Evolutionary conservation across 768 basidiomycete species (phyloP).

Genomic region (Rhizopogon vesiculosus): DNA sequence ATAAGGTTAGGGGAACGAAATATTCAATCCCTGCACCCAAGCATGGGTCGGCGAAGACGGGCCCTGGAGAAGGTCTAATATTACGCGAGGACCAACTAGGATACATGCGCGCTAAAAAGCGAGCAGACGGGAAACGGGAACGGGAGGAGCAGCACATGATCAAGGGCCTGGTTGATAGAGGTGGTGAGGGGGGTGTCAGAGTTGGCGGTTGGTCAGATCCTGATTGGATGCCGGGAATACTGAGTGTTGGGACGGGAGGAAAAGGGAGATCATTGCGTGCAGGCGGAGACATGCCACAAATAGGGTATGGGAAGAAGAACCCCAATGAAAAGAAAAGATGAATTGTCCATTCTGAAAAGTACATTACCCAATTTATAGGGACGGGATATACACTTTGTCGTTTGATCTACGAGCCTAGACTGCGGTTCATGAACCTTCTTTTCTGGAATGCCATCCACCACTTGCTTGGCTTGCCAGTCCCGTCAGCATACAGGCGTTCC

Average conservation of each 20-base stretch:
- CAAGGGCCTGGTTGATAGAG: slow-evolving; percentile 53
- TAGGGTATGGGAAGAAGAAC: slow-evolving; percentile 87
- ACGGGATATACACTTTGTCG: slow-evolving; percentile 1
- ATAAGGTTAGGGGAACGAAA: slow-evolving; percentile 84
- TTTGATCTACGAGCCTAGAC: slow-evolving; percentile 55
- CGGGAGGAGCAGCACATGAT: slow-evolving; percentile 70
- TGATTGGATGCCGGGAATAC: slow-evolving; percentile 86
- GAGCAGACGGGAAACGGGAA: slow-evolving; percentile 63
- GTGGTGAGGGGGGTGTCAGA: slow-evolving; percentile 44
- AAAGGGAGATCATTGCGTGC: slow-evolving; percentile 58
- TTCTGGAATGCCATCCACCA: slow-evolving; percentile 99
- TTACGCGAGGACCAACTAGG: slow-evolving; percentile 90
- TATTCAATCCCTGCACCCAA: slow-evolving; percentile 92
- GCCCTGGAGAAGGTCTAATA: slow-evolving; percentile 78
- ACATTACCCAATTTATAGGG: slow-evolving; percentile 16
- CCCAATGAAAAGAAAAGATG: slow-evolving; percentile 75
- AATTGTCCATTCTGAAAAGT: slow-evolving; percentile 15
- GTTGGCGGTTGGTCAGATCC: slow-evolving; percentile 92
- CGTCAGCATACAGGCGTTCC: slow-evolving; percentile 88
- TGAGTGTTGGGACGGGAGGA: slow-evolving; percentile 60
- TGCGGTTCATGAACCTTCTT: slow-evolving; percentile 93
- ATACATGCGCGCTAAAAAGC: slow-evolving; percentile 79
- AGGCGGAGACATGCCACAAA: slow-evolving; percentile 66
- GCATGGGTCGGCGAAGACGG: slow-evolving; percentile 80
- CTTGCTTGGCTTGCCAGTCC: slow-evolving; percentile 92